Evolutionary conservation across 106 monocot genomes (phyloP).

Genomic region (Posidonia australis): DNA sequence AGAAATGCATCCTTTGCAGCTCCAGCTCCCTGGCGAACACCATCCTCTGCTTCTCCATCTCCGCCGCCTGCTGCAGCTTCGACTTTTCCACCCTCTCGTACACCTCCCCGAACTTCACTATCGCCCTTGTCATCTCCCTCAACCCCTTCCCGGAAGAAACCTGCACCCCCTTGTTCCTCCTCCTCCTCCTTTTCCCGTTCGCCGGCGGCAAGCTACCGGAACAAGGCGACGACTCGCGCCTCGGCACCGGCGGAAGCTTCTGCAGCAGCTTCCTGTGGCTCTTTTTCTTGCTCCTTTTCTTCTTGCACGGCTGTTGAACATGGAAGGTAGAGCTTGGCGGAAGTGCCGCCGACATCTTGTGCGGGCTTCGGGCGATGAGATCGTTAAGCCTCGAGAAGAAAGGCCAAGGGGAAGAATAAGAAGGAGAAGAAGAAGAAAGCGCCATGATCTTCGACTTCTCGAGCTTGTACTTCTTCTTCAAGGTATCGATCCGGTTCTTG

Average conservation of each 20-base stretch:
- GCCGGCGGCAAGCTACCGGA: slow-evolving; percentile 41
- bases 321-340: slow-evolving; percentile 13
- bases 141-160: slow-evolving; percentile 13
- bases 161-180: not conserved
- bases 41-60: slow-evolving; percentile 71
- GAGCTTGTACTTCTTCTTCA: slow-evolving; percentile 89
- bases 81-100: slow-evolving; percentile 68
- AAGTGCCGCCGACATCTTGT: slow-evolving; percentile 11
- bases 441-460: slow-evolving; percentile 44
- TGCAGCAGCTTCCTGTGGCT: slow-evolving; percentile 25
- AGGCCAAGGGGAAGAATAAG: slow-evolving; percentile 40
- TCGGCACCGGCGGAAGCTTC: slow-evolving; percentile 4
- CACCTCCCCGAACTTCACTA: slow-evolving; percentile 54
- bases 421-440: slow-evolving; percentile 9
- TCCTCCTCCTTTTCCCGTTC: not conserved
- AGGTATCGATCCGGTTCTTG: slow-evolving; percentile 89
- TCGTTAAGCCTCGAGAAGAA: slow-evolving; percentile 62
- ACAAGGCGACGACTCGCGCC: slow-evolving; percentile 15
- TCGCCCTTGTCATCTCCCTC: slow-evolving; percentile 34
- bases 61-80: slow-evolving; percentile 50
- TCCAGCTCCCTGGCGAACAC: slow-evolving; percentile 56
- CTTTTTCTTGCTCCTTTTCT: slow-evolving; percentile 8
- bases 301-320: slow-evolving; percentile 19
- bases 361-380: slow-evolving; percentile 35
- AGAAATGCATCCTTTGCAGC: slow-evolving; percentile 67